phyloP scores from a whole-genome alignment of 1,284 basidiomycete genomes.

The Rhodofomes roseus region DNA sequence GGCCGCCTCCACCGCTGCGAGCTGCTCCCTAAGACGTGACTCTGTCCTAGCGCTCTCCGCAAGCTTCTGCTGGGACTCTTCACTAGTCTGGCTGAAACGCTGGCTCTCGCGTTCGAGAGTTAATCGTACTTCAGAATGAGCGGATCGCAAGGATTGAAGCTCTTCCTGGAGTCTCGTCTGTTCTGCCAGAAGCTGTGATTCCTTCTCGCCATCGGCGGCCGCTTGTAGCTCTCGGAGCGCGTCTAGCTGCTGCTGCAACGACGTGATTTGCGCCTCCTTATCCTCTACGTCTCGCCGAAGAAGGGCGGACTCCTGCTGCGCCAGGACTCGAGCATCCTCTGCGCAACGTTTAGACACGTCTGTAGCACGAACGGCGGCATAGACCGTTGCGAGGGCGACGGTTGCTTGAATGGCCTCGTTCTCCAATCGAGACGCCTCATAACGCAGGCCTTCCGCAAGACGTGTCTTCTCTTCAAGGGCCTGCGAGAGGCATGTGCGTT shows the following conservation, averaged over 20 bases:
- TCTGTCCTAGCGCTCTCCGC: slow-evolving; percentile 16
- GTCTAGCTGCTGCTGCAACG: slow-evolving; percentile 23
- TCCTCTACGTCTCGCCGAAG: slow-evolving; percentile 1
- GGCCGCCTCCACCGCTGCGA: slow-evolving; percentile 34
- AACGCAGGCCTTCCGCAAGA: slow-evolving; percentile 4
- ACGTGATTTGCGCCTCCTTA: slow-evolving; percentile 21
- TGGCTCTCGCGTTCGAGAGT: slow-evolving; percentile 18
- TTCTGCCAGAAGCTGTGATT: slow-evolving; percentile 15
- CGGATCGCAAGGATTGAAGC: slow-evolving; percentile 19
- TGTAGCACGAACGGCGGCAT: slow-evolving; percentile 14
- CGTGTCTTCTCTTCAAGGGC: slow-evolving; percentile 9
- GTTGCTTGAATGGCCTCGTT: slow-evolving; percentile 23
- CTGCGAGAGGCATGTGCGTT: slow-evolving; percentile 11
- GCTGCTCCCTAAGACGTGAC: slow-evolving; percentile 17
- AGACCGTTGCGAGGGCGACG: slow-evolving; percentile 31
- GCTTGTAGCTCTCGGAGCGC: slow-evolving; percentile 15
- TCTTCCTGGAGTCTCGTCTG: slow-evolving; percentile 25
- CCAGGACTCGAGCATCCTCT: slow-evolving; percentile 10
- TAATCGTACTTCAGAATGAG: slow-evolving; percentile 18
- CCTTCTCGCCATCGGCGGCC: slow-evolving; percentile 13
- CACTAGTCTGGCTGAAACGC: slow-evolving; percentile 19
- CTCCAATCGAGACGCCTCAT: slow-evolving; percentile 5
- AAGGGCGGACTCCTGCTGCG: slow-evolving; percentile 9
- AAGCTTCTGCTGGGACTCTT: slow-evolving; percentile 18
- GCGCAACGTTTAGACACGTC: slow-evolving; percentile 5